phyloP scores from a whole-genome alignment of 768 basidiomycete species.

The Sporobolomyces roseus region DNA sequence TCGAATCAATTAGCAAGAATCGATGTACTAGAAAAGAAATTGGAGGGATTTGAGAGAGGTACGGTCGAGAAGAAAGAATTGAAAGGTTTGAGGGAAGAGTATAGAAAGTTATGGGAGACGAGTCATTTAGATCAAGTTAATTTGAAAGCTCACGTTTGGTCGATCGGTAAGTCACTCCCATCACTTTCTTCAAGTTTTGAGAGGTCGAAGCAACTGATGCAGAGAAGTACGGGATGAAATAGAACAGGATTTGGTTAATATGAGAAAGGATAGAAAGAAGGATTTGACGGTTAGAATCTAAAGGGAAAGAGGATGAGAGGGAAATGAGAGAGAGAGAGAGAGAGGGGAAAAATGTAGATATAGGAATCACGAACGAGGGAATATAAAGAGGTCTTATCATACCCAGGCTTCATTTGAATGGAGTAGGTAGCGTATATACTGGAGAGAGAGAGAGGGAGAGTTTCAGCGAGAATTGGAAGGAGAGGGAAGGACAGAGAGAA shows the following conservation, averaged over 20 bases:
- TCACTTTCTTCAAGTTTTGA: not conserved
- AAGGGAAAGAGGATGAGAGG: too few species aligned
- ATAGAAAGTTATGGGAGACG: conserved; percentile 17
- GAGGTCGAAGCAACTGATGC: not conserved
- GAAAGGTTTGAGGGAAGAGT: conserved; percentile 16
- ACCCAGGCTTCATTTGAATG: too few species aligned
- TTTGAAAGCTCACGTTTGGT: conserved; percentile 35
- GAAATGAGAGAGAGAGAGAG: too few species aligned
- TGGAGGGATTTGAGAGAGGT: not conserved
- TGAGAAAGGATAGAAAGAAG: too few species aligned
- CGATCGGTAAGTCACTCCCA: conserved; percentile 16
- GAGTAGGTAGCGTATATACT: too few species aligned
- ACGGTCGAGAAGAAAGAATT: not conserved
- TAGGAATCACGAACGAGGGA: too few species aligned
- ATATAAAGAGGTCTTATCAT: too few species aligned
- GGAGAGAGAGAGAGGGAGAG: too few species aligned
- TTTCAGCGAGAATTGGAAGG: too few species aligned
- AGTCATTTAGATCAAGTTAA: conserved; percentile 28
- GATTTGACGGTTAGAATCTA: too few species aligned
- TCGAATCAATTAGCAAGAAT: not conserved
- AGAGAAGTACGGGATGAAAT: not conserved
- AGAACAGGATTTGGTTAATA: conserved; percentile 17
- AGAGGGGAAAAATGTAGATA: too few species aligned
- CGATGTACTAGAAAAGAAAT: conserved; percentile 3
- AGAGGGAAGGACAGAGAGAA: too few species aligned